Conservation (phyloP, 1,284 basidiomycete genomes). For the Hemileia vastatrix region DNA sequence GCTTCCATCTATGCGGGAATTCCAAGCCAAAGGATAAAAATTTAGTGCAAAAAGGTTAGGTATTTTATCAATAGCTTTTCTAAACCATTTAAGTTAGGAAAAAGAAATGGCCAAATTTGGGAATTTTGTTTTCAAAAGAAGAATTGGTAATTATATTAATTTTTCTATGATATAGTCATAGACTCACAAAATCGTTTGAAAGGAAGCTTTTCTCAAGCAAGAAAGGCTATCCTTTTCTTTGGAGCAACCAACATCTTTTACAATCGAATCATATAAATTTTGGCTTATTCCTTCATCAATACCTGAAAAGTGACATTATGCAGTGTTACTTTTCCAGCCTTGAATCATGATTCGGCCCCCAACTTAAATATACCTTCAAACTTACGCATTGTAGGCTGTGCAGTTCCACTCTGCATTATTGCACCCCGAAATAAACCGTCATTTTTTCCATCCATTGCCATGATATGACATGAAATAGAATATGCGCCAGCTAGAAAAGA, state of each 20-base stretch:
- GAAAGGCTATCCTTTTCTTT: background rate
- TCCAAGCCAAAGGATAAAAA: background rate
- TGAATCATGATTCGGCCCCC: no score
- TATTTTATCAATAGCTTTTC: background rate
- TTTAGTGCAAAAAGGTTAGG: background rate
- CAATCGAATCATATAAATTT: background rate
- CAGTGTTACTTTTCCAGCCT: no score
- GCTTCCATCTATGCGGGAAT: background rate
- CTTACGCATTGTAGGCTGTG: no score
- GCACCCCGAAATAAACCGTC: background rate
- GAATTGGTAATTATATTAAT: no score
- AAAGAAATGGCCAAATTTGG: no score
- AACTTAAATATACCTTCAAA: no score
- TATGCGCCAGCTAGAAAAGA: background rate
- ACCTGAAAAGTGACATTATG: no score
- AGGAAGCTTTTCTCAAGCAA: background rate
- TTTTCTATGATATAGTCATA: background rate
- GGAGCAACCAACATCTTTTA: background rate
- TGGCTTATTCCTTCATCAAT: background rate
- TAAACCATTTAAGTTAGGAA: background rate
- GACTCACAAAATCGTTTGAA: background rate
- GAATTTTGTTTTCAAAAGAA: no score
- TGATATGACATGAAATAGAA: background rate
- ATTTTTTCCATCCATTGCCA: background rate
- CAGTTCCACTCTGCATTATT: slow-evolving; percentile 1